Conservation (phyloP, 2,329 filamentous ascomycete species). For the Phoma herbarum region DNA sequence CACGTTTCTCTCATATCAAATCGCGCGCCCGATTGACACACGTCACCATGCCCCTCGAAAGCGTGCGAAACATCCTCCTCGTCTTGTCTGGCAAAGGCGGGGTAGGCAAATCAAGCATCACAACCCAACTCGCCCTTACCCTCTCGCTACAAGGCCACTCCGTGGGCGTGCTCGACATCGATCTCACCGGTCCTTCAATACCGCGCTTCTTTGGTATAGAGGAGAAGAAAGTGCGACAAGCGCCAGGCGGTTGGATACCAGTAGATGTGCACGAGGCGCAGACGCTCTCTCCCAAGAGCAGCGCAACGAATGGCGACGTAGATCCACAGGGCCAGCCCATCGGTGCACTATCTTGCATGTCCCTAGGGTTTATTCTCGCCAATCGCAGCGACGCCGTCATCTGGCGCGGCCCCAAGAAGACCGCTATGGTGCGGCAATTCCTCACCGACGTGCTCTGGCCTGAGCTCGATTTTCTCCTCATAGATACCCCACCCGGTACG, state of each 20-base stretch:
- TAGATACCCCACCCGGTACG: conserved; percentile 95
- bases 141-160: conserved; percentile 85
- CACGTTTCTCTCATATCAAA: not conserved
- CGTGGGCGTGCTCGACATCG: conserved; percentile 94
- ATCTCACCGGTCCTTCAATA: conserved; percentile 95
- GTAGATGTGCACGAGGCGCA: conserved; percentile 78
- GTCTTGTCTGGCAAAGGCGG: conserved; percentile 97
- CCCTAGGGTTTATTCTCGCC: conserved; percentile 86
- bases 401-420: conserved; percentile 98
- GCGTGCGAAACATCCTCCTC: conserved; percentile 80
- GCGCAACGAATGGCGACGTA: conserved; percentile 19
- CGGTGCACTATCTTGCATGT: conserved; percentile 83
- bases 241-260: conserved; percentile 90
- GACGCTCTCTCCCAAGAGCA: conserved; percentile 24
- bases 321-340: conserved; percentile 47
- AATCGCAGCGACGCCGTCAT: conserved; percentile 90
- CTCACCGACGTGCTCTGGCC: conserved; percentile 89
- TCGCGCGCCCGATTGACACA: conserved; percentile 38
- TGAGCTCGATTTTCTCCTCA: conserved; percentile 86
- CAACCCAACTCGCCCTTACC: conserved; percentile 91
- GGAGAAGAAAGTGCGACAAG: conserved; percentile 86
- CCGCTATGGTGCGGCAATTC: conserved; percentile 98
- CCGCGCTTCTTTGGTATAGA: conserved; percentile 94
- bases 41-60: conserved; percentile 68
- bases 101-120: conserved; percentile 97